Evolutionary conservation across 2,329 filamentous ascomycete genomes (phyloP), one percentile per base, ranked within the genome.

Genomic region (Bimuria novae-zelandiae): DNA sequence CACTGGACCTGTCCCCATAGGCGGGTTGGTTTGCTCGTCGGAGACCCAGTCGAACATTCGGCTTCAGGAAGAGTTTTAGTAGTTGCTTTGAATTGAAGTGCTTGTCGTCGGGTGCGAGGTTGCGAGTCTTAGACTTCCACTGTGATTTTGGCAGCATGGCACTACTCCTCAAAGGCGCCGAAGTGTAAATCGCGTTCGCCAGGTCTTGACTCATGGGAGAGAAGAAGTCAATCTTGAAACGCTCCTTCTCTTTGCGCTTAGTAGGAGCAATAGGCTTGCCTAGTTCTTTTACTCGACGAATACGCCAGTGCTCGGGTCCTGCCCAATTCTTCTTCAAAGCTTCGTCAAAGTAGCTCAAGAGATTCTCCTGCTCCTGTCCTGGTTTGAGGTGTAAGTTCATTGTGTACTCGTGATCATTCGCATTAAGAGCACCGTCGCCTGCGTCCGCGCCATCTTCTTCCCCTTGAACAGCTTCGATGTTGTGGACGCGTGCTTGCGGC

Each of bases 291-390:
- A 99, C 94, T 69, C 92, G 91, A 57, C 90, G 84, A 69, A 99
- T 97, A 62, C 93, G 88, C 94, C 94, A 99, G 75, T 99, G 94
- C 72, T 97, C 94, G n/a, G 94, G 93, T 43, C 92, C 95, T 5
- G 89, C 88, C 93, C 94, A 99, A 68, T 97, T 97, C 82, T 96
- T 97, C 71, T 94, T 90, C 37, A 97, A 78, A 2, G 93, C 92
- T 68, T 96, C 91, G 72, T 99, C 94, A 69, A 99, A 99, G 77
- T 97, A 99, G 68, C 90, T 89, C n/a, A 99, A 82, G 52, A 99
- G 96, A 65, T 96, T 93, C 63, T 97, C 91, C 69, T 97, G 92
- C 65, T 90, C 90, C 45, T 82, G 81, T 49, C 85, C 85, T 46
- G 84, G 81, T 14, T 80, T 77, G 62, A 89, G 88, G 35, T 84